These are phyloP conservation scores for Botrytis medusae DNA, from an alignment of 2,329 filamentous ascomycete genomes.

Conservation along the genomic window DNA sequence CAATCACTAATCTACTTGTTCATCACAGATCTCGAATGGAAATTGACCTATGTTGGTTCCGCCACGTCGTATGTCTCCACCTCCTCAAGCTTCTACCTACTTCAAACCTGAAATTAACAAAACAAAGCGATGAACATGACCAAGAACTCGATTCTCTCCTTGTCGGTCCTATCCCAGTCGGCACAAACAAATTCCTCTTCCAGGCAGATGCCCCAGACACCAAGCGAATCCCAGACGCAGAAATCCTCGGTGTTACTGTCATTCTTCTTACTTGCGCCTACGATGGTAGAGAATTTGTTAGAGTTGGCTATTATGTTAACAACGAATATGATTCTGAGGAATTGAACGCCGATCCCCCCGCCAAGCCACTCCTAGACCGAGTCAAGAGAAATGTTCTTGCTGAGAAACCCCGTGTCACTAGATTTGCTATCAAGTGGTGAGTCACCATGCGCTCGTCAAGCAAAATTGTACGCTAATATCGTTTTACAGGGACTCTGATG, in stretches of 20 bases:
- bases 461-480: conserved; percentile 31
- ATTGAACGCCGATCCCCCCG: conserved; percentile 81
- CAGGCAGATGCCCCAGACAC: conserved; percentile 92
- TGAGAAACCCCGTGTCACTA: conserved; percentile 95
- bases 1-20: conserved; percentile 28
- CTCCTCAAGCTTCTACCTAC: not conserved
- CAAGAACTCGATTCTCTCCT: conserved; percentile 97
- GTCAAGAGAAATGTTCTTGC: conserved; percentile 90
- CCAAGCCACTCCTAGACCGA: conserved; percentile 89
- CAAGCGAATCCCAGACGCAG: conserved; percentile 85
- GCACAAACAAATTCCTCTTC: conserved; percentile 98
- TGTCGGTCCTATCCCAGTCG: conserved; percentile 94
- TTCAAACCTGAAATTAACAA: conserved; percentile 25
- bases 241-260: conserved; percentile 95
- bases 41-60: conserved; percentile 97
- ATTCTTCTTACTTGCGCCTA: conserved; percentile 96
- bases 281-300: conserved; percentile 93
- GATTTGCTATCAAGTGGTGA: conserved; percentile 98
- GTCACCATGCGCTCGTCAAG: conserved; percentile 36
- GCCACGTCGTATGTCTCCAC: conserved; percentile 77
- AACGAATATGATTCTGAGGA: conserved; percentile 97
- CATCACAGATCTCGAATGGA: conserved; percentile 89
- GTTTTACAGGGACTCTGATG: conserved; percentile 83
- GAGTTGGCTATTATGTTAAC: conserved; percentile 99
- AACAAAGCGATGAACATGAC: conserved; percentile 69